Evolutionary conservation across 345 rosid genomes (phyloP).

Genomic region (Heritiera fomes): DNA sequence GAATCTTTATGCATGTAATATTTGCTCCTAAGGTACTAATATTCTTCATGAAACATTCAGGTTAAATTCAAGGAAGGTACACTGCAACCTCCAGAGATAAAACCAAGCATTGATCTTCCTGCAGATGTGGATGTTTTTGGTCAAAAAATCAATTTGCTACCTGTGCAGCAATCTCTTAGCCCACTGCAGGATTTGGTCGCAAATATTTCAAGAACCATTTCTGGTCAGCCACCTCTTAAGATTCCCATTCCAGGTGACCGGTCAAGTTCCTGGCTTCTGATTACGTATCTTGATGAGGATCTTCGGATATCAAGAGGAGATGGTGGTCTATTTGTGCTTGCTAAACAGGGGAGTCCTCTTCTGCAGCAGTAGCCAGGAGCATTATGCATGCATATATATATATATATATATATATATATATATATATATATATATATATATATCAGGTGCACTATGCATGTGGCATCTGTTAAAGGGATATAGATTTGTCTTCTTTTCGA

Average conservation of each 20-base stretch:
- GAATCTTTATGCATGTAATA: background rate
- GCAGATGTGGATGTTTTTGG: constrained; percentile 65
- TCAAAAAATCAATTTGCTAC: constrained; percentile 65
- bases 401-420: no score
- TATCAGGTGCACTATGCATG: no score
- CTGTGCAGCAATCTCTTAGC: constrained; percentile 69
- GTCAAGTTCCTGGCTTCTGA: constrained; percentile 79
- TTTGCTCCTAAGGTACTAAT: background rate
- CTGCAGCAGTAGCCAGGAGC: constrained; percentile 47
- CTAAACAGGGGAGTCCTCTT: constrained; percentile 84
- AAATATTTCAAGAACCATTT: constrained; percentile 60
- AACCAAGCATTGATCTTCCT: constrained; percentile 72
- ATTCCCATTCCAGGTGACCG: constrained; percentile 78
- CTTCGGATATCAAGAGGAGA: constrained; percentile 92
- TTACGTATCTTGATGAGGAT: constrained; percentile 85
- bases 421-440: no score
- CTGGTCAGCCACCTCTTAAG: constrained; percentile 83
- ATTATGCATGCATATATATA: background rate
- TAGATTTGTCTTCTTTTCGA: background rate
- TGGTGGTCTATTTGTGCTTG: constrained; percentile 94
- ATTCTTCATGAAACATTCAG: constrained; percentile 37
- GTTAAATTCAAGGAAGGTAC: constrained; percentile 88
- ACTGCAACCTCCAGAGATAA: constrained; percentile 80
- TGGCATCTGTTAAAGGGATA: background rate
- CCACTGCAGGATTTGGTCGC: constrained; percentile 80